A percentile compares a stretch with the other conserved stretches of the same genome.
Conservation (phyloP, 176 grass and related monocot genomes). For the Ensete ventricosum region DNA sequence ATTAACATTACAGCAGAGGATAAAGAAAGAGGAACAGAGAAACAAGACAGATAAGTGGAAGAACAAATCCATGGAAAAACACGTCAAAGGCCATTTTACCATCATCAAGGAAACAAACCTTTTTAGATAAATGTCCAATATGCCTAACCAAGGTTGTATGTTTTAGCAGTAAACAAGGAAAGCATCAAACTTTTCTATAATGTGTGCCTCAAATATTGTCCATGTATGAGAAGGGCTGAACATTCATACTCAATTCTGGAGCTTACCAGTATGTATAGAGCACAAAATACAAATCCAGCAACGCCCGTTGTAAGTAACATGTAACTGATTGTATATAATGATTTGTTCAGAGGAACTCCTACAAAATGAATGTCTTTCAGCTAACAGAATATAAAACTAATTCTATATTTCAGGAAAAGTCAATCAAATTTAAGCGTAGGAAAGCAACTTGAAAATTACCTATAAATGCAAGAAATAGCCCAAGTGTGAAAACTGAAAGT, state of each 20-base stretch:
- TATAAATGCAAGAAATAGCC: conserved; percentile 4
- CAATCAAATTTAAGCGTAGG: not conserved
- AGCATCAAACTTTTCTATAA: not conserved
- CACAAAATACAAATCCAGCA: conserved; percentile 19
- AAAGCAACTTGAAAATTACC: not conserved
- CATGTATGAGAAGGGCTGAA: not conserved
- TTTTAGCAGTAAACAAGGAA: not conserved
- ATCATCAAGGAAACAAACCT: too few relatives aligned
- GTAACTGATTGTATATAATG: conserved; percentile 26
- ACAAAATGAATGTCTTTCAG: not conserved
- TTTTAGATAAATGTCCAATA: too few relatives aligned
- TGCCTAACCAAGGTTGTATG: not conserved
- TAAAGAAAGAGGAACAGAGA: not conserved
- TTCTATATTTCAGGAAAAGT: not conserved
- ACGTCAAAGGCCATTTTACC: too few relatives aligned
- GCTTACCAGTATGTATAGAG: conserved; percentile 23
- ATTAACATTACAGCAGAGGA: not conserved
- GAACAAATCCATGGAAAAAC: too few relatives aligned
- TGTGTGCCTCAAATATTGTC: not conserved
- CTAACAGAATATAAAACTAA: not conserved
- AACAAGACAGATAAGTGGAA: not conserved
- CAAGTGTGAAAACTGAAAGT: conserved; percentile 9
- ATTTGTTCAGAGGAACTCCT: conserved; percentile 29
- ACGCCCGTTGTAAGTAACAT: conserved; percentile 20
- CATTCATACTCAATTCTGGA: not conserved